These are phyloP conservation scores for Calycina herbarum DNA, from an alignment of 2,329 filamentous ascomycete species.

Conservation along the genomic window DNA sequence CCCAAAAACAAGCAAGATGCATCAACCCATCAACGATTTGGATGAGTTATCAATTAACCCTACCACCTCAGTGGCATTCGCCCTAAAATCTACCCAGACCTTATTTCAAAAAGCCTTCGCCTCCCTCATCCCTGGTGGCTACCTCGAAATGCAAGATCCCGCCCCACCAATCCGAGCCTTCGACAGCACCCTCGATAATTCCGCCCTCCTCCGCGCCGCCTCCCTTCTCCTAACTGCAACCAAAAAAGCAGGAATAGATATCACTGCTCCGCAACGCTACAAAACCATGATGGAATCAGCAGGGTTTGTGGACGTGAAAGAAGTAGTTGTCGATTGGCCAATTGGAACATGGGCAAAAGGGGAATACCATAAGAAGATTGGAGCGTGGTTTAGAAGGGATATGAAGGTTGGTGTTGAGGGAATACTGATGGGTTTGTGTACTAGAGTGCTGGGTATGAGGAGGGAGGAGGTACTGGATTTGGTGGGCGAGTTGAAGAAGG, in stretches of 20 bases:
- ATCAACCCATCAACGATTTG: not conserved
- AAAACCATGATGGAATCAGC: slow-evolving; percentile 19
- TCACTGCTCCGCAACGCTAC: slow-evolving; percentile 22
- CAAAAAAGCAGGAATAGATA: slow-evolving; percentile 6
- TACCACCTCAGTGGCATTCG: too few species aligned
- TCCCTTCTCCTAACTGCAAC: slow-evolving; percentile 3
- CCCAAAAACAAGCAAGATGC: not conserved
- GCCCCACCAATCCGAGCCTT: slow-evolving; percentile 9
- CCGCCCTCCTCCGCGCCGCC: slow-evolving; percentile 1
- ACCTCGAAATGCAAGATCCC: slow-evolving; percentile 41
- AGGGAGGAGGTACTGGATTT: slow-evolving; percentile 19
- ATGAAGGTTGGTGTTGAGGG: slow-evolving; percentile 16
- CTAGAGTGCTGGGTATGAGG: slow-evolving; percentile 18
- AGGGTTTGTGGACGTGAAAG: slow-evolving; percentile 32
- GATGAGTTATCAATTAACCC: too few species aligned
- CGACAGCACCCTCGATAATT: slow-evolving; percentile 11
- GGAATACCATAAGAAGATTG: slow-evolving; percentile 13
- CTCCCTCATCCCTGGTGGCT: slow-evolving; percentile 44
- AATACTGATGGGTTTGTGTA: slow-evolving; percentile 16
- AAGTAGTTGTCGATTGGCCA: slow-evolving; percentile 50
- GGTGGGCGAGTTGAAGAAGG: slow-evolving; percentile 14
- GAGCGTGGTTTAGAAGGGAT: slow-evolving; percentile 16
- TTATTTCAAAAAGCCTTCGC: slow-evolving; percentile 8
- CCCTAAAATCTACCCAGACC: too few species aligned
- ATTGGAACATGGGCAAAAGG: slow-evolving; percentile 15